Base-by-base conservation (phyloP, 2,329 filamentous ascomycete species). In the Tympanopsis confertula region DNA sequence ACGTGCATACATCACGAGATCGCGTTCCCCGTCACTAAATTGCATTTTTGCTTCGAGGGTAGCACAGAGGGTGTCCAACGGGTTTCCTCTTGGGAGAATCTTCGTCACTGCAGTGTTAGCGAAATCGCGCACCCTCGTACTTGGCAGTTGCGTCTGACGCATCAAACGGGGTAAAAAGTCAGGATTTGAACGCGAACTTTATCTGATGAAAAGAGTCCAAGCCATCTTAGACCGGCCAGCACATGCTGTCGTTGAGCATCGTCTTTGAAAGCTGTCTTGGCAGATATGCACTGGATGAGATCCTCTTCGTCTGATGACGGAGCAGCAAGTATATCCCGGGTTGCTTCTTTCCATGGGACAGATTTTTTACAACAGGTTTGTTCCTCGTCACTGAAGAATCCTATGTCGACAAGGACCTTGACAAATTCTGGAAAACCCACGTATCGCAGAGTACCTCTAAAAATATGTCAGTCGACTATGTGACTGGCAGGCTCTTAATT, bases 11-110 rank as follows among this genome's bases (percentile, higher is more conserved):
- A 83, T 75, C 45, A 91, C 83, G 47, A 93, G 67, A 59, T 94
- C 87, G 42, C 87, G 80, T 74, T 94, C 86, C 43, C 73, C 81
- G 50, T 82, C 68, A 53, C 74, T 82, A 59, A 81, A 94, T 61
- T 84, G 74, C 85, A 94, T 93, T 77, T 93, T 94, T 69, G 84
- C 65, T 69, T 94, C 86, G 20, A 94, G 74, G 3, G 78, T 83
- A 20, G 85, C 86, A 65, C 87, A 94, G 28, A 94, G 76, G n/a
- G 84, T 89, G 59, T 94, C 88, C 18, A 94, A 73, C 3, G 86
- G 82, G 66, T 85, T 94, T 39, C 78, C 82, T 39, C 76, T 7
- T 15, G 12, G 10, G 24, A 28, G 12, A 7, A 15, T 33, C 10
- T 7, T 18, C 15, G 12, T 10, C 15, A 7, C 30, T 10, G 7